Conservation (phyloP, 306 rosid species). For the Dalbergia cochinchinensis region DNA sequence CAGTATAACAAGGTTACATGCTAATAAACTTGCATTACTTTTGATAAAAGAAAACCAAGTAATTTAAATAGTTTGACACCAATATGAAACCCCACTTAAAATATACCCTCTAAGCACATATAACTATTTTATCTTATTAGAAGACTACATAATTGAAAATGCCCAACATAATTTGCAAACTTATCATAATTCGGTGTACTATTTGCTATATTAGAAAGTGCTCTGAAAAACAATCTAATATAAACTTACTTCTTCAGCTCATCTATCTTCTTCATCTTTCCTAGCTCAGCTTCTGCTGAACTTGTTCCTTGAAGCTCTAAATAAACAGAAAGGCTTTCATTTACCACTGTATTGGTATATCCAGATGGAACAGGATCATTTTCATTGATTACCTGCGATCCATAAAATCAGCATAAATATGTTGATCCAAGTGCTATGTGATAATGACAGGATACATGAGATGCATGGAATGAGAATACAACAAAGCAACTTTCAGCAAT, state of each 20-base stretch:
- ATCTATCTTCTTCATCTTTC: slow-evolving; percentile 58
- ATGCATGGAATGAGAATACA: slow-evolving; percentile 32
- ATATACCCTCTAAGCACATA: background rate
- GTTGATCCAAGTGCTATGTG: background rate
- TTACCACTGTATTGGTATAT: slow-evolving; percentile 50
- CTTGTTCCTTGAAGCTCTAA: slow-evolving; percentile 53
- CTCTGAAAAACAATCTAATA: slow-evolving; percentile 15
- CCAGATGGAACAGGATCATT: slow-evolving; percentile 51
- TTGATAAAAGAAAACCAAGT: slow-evolving; percentile 7
- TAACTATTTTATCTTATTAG: background rate
- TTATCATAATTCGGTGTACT: background rate
- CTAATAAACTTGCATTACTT: background rate
- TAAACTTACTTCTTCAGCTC: slow-evolving; percentile 55
- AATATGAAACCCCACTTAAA: background rate
- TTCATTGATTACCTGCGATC: slow-evolving; percentile 52
- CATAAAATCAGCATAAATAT: slow-evolving; percentile 13
- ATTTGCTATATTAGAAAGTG: slow-evolving; percentile 26
- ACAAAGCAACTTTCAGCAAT: background rate
- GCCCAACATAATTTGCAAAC: background rate
- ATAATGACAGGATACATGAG: background rate
- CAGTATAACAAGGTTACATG: background rate
- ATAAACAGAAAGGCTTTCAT: slow-evolving; percentile 60
- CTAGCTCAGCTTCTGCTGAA: slow-evolving; percentile 54
- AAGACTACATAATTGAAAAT: background rate
- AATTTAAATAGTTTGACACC: slow-evolving; percentile 1